Percentiles rank a stretch among this genome's conserved stretches.
Conservation (phyloP, 371 early-diverging fungal species). For the Syncephalastrum contaminatum region DNA sequence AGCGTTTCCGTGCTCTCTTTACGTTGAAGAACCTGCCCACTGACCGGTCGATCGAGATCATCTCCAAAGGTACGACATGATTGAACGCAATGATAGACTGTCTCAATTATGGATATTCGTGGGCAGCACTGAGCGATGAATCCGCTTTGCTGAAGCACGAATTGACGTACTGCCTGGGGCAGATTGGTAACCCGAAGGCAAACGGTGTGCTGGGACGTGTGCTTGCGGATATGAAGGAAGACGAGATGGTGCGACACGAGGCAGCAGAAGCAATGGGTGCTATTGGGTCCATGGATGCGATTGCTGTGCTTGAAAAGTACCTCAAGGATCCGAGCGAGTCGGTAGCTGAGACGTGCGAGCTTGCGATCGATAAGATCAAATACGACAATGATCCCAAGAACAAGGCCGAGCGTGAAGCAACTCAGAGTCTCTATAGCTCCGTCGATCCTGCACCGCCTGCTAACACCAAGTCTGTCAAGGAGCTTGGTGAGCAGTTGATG, state of each 20-base stretch:
- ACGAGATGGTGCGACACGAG: conserved; percentile 92
- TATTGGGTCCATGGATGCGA: conserved; percentile 70
- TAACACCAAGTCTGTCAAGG: conserved; percentile 56
- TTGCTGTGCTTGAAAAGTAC: conserved; percentile 75
- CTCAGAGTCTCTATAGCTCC: conserved; percentile 65
- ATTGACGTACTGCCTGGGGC: conserved; percentile 98
- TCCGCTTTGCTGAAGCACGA: conserved; percentile 98
- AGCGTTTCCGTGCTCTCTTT: conserved; percentile 96
- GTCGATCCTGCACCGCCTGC: conserved; percentile 95
- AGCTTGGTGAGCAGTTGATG: conserved; percentile 68
- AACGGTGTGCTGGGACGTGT: conserved; percentile 72
- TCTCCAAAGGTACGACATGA: conserved; percentile 82
- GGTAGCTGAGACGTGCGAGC: conserved; percentile 93
- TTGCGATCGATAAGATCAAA: conserved; percentile 90
- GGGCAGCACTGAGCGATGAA: conserved; percentile 74
- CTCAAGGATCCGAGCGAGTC: conserved; percentile 63
- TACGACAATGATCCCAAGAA: conserved; percentile 64
- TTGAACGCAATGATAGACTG: not conserved
- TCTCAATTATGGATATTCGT: not conserved
- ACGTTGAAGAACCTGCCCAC: conserved; percentile 87
- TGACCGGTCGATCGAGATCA: conserved; percentile 79
- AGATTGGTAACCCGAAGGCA: conserved; percentile 90
- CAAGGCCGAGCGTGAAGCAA: conserved; percentile 38
- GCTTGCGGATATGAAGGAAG: conserved; percentile 69
- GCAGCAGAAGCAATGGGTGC: conserved; percentile 98